phyloP scores from a whole-genome alignment of 306 rosid genomes.

The Cucurbita maxima region DNA sequence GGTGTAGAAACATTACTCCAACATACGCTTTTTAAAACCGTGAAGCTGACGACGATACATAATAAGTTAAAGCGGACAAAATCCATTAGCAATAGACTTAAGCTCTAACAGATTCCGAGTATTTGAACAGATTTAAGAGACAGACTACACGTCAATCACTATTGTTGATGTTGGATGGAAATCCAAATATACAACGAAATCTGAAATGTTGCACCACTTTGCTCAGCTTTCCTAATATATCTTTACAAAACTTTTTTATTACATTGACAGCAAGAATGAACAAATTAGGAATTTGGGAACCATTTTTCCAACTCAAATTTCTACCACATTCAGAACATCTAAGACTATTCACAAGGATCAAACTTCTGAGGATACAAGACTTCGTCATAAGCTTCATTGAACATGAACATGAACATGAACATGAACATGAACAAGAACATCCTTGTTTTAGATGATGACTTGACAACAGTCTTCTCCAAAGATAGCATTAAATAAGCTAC shows the following conservation, averaged over 20 bases:
- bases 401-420: neutral
- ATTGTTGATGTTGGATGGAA: neutral
- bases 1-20: too few relatives aligned
- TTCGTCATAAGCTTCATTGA: neutral
- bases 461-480: conserved; percentile 8
- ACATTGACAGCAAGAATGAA: conserved; percentile 50
- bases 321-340: conserved; percentile 19
- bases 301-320: neutral
- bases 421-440: neutral
- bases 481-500: conserved; percentile 13
- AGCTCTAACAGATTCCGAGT: too few relatives aligned
- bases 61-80: too few relatives aligned
- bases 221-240: conserved; percentile 27
- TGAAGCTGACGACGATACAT: too few relatives aligned
- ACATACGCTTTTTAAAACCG: too few relatives aligned
- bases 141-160: too few relatives aligned
- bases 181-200: conserved; percentile 28
- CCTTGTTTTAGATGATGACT: neutral
- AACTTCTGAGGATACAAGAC: conserved; percentile 12
- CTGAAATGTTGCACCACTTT: conserved; percentile 9
- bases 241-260: conserved; percentile 48
- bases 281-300: conserved; percentile 13
- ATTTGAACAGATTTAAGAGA: too few relatives aligned
- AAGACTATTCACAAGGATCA: conserved; percentile 14
- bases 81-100: too few relatives aligned